Evolutionary conservation across 345 rosid species (phyloP), one percentile per base, ranked within the genome.

Genomic region (Eucalyptus fibrosa): DNA sequence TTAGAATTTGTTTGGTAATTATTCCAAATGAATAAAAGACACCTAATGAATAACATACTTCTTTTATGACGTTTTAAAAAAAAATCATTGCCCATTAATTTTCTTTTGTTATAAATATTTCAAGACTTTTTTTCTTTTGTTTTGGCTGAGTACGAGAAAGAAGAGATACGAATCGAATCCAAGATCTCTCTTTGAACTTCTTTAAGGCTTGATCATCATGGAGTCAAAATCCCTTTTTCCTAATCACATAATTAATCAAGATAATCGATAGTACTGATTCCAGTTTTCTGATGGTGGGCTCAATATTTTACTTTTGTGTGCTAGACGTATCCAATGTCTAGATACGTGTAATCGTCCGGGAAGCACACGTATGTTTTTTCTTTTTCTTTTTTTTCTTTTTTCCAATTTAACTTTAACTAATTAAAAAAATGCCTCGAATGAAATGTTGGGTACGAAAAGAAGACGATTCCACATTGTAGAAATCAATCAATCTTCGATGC

Each of bases 401-500:
- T 32, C 23, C 13, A 23, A 40, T 77, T 77, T 11, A 77, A 40
- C 83, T 77, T 77, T 77, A 77, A 23, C 47, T 77, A 40, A 21
- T 40, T 21, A 11, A 77, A 77, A 10, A 77, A 23, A 23, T 77
- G 47, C 85, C 85, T 77, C 85, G 85, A 88, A 80, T 55, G 89
- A 91, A 91, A 40, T 88, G 91, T 89, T 88, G 86, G 86, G 86
- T 89, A 90, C 87, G 89, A 86, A 88, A 91, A 87, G 90, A 90
- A 77, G 47, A 77, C 44, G 91, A 92, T 89, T 92, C 92, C 62
- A 85, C 91, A 77, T 88, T 88, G 91, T 92, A 89, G 90, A 89
- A 53, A 91, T 91, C 86, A 89, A 91, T 86, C 60, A 89, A 49
- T 87, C 82, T 51, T 77, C 32, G 82, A 37, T 56, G 55, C 45